These are phyloP conservation scores for Ceratonia siliqua DNA, from an alignment of 306 rosid species.

Conservation along the genomic window DNA sequence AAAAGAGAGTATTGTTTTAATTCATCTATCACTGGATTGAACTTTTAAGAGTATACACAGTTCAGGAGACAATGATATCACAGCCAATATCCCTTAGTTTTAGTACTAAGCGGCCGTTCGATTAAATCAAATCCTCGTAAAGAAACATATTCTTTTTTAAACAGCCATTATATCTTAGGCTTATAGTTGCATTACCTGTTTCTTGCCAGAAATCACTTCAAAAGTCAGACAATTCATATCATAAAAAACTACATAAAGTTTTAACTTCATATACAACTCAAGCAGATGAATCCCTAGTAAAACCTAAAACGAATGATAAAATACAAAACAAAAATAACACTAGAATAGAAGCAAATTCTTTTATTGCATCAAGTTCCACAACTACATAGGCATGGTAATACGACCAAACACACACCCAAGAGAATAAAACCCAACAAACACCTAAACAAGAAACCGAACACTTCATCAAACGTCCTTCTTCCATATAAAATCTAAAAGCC, in stretches of 20 bases:
- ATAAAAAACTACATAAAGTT: neutral
- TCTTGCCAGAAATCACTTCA: neutral
- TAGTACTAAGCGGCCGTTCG: too few species aligned
- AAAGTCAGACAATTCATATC: neutral
- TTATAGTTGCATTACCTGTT: neutral
- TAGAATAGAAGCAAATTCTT: neutral
- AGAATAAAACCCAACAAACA: neutral
- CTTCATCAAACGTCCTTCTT: slow-evolving; percentile 17
- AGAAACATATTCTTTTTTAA: neutral
- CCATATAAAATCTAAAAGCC: neutral
- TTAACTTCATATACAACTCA: neutral
- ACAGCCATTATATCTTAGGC: neutral
- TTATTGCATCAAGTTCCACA: slow-evolving; percentile 24
- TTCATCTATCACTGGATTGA: neutral
- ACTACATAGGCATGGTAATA: neutral
- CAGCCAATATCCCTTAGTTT: too few species aligned
- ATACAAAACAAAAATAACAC: neutral
- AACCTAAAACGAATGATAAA: neutral
- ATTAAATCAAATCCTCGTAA: neutral
- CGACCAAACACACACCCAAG: neutral
- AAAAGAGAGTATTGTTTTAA: neutral
- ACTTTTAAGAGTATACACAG: neutral
- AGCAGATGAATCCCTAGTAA: neutral
- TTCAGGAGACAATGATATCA: too few species aligned
- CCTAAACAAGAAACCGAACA: neutral